Conservation (phyloP, 352 stramenopile genomes). For the Phytophthora nicotianae region DNA sequence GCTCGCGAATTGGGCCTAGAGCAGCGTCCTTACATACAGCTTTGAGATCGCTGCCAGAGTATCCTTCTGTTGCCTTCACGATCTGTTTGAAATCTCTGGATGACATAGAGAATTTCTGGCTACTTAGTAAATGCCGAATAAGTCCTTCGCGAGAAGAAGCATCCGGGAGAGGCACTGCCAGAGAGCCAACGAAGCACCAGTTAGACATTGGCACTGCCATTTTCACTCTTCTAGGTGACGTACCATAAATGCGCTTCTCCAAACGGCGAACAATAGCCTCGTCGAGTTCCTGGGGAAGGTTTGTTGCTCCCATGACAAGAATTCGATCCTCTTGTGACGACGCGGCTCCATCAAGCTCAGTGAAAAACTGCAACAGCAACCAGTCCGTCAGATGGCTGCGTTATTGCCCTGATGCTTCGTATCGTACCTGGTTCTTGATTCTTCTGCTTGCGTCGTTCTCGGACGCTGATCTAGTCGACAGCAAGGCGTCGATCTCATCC, state of each 20-base stretch:
- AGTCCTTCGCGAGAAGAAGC: slow-evolving; percentile 51
- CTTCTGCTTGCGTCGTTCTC: slow-evolving; percentile 88
- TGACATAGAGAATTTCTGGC: slow-evolving; percentile 59
- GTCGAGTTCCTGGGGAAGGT: slow-evolving; percentile 86
- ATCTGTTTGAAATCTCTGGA: slow-evolving; percentile 70
- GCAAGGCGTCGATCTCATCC: slow-evolving; percentile 89
- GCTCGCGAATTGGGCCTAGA: slow-evolving; percentile 90
- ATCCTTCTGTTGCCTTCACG: slow-evolving; percentile 77
- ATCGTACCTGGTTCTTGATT: slow-evolving; percentile 88
- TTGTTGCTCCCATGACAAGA: slow-evolving; percentile 89
- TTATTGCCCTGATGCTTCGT: not conserved
- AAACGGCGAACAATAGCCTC: slow-evolving; percentile 86
- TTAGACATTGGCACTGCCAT: not conserved
- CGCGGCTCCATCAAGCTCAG: slow-evolving; percentile 79
- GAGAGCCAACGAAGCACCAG: not conserved
- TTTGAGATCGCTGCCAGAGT: slow-evolving; percentile 90
- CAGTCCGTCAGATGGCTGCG: not conserved
- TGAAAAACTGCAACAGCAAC: slow-evolving; percentile 75
- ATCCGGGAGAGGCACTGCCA: slow-evolving; percentile 78
- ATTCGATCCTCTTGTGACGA: slow-evolving; percentile 80
- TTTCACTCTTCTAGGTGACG: slow-evolving; percentile 2
- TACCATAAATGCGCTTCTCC: slow-evolving; percentile 91
- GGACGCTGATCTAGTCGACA: slow-evolving; percentile 71
- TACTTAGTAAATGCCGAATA: slow-evolving; percentile 61
- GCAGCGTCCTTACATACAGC: slow-evolving; percentile 95